phyloP scores from a whole-genome alignment of 345 rosid species.

The Syzygium oleosum region DNA sequence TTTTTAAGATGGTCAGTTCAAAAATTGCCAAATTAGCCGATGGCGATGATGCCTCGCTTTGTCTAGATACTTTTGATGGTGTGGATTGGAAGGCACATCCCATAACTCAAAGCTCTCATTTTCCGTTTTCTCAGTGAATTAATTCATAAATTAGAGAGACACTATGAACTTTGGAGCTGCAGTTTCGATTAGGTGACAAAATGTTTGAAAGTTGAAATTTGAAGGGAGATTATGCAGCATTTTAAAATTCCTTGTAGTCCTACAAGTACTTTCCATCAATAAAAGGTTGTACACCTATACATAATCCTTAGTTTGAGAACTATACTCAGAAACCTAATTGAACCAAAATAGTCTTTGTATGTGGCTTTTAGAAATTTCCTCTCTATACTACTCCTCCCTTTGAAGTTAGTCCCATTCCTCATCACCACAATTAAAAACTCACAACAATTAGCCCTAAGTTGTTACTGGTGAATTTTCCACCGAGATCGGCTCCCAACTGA shows the following conservation, averaged over 20 bases:
- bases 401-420: neutral
- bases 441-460: neutral
- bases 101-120: neutral
- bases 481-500: neutral
- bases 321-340: neutral
- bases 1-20: neutral
- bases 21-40: neutral
- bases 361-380: neutral
- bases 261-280: neutral
- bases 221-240: neutral
- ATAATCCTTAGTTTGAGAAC: neutral
- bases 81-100: neutral
- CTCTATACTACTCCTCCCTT: neutral
- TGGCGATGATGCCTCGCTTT: neutral
- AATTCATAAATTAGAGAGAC: neutral
- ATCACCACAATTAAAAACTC: neutral
- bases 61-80: neutral
- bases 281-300: neutral
- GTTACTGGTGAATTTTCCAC: neutral
- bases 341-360: neutral
- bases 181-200: neutral
- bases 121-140: neutral
- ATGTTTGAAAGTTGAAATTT: neutral
- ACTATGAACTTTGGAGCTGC: neutral
- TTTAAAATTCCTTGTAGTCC: neutral